Base-by-base conservation (phyloP, 176 grass and related monocot genomes). In the Avena eriantha region DNA sequence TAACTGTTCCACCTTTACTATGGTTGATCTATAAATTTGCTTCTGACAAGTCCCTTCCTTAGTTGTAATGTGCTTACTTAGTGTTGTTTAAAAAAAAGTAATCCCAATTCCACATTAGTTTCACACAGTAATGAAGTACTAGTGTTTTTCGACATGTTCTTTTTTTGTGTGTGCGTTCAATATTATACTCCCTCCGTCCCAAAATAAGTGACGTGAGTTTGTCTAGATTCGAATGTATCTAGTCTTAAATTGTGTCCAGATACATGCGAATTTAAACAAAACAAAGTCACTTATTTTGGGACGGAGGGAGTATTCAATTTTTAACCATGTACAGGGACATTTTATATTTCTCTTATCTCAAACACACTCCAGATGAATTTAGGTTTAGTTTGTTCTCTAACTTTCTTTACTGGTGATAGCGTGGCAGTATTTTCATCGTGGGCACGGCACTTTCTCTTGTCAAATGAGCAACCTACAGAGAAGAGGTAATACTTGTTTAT, bases 391-490 rank as follows among this genome's bases (percentile, higher is more conserved):
- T 29, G 10, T 66, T 90, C 1, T 50, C 33, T 83, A 54, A 81
- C 55, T 48, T 35, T 9, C 47, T 65, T 54, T 79, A 19, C 61
- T 73, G 84, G n/a, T 88, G 59, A 12, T 17, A 95, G 96, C 76
- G 93, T 95, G 76, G 93, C 92, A 10, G 92, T 98, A 78, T 98
- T 98, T 90, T 84, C 92, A 70, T 92, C 92, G 0, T 98, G 93
- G 93, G 93, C 90, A 70, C 86, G 12, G 0, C 88, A 88, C 1
- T 85, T 91, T 90, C 45, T 93, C 63, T 78, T 82, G 64, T 79
- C 88, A 50, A 84, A 88, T 70, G 87, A 87, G 68, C 77, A 84
- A 58, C 49, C 83, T 47, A 74, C 58, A n/a, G 90, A 89, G 13
- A 91, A 84, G 59, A 94, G 93, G 96, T 98, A 89, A 54, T 85